Conservation (phyloP, 768 basidiomycete genomes). For the Rhodosporidiobolus odoratus region DNA sequence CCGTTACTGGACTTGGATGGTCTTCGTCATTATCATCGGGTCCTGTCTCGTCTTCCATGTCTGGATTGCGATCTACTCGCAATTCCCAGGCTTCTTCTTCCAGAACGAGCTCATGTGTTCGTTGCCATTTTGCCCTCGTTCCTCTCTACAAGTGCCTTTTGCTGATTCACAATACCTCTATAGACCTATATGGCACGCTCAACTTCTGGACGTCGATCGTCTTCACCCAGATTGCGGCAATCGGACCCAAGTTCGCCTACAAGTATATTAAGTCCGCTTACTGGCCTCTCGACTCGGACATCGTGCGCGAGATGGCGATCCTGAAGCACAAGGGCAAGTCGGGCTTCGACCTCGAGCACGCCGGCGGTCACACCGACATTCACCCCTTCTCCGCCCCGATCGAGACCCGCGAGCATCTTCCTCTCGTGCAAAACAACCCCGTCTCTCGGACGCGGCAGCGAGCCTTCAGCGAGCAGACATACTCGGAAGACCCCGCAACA, state of each 20-base stretch:
- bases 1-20: slow-evolving; percentile 63
- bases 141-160: not conserved
- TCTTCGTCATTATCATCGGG: slow-evolving; percentile 39
- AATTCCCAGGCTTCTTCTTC: slow-evolving; percentile 67
- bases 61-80: slow-evolving; percentile 72
- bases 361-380: not conserved
- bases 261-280: slow-evolving; percentile 69
- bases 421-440: not conserved
- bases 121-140: not conserved
- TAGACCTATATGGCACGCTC: slow-evolving; percentile 67
- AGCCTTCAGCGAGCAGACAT: slow-evolving; percentile 1
- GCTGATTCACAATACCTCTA: slow-evolving; percentile 47
- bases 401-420: slow-evolving; percentile 13
- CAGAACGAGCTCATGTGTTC: slow-evolving; percentile 48
- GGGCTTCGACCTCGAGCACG: slow-evolving; percentile 9
- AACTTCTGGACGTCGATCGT: slow-evolving; percentile 78
- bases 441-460: not conserved
- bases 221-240: slow-evolving; percentile 62
- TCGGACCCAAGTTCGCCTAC: slow-evolving; percentile 74
- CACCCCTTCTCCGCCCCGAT: not conserved
- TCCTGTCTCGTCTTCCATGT: slow-evolving; percentile 64
- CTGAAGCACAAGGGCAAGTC: slow-evolving; percentile 1
- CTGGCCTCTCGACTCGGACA: slow-evolving; percentile 75
- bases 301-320: slow-evolving; percentile 63
- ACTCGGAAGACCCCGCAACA: not conserved